These are phyloP conservation scores for Byssoonygena ceratinophila DNA, from an alignment of 2,329 filamentous ascomycete genomes.

Conservation along the genomic window DNA sequence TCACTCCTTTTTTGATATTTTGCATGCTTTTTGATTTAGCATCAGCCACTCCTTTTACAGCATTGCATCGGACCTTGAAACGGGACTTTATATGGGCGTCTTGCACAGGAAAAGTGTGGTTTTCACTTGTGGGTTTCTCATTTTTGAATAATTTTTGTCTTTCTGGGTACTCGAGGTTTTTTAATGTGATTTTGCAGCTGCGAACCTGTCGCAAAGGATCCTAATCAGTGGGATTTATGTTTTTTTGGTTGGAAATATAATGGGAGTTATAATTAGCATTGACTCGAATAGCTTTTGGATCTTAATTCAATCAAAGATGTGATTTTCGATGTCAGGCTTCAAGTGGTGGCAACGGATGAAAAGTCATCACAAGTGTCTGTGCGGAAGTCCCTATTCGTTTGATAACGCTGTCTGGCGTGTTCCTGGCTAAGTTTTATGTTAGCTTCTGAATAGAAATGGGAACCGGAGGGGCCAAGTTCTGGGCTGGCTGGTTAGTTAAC, in stretches of 20 bases:
- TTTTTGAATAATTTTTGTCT: background rate
- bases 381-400: no score
- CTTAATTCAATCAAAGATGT: background rate
- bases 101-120: slow-evolving; percentile 2
- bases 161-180: no score
- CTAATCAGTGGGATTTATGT: background rate
- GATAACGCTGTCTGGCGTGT: no score
- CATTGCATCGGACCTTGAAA: slow-evolving; percentile 18
- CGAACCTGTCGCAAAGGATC: background rate
- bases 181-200: no score
- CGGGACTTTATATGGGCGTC: slow-evolving; percentile 11
- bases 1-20: slow-evolving; percentile 13
- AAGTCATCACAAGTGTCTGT: background rate
- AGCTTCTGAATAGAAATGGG: background rate
- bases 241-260: background rate
- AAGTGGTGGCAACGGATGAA: background rate
- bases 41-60: slow-evolving; percentile 17
- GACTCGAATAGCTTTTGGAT: background rate
- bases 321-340: no score
- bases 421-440: background rate
- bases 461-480: background rate
- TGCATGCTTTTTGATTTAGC: slow-evolving; percentile 13
- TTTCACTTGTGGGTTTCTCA: background rate
- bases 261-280: background rate
- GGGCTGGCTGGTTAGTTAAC: no score